A percentile compares a stretch with the other conserved stretches of the same genome.
These are phyloP conservation scores for Meira miltonrushii DNA, from an alignment of 1,284 basidiomycete genomes.

Conservation along the genomic window DNA sequence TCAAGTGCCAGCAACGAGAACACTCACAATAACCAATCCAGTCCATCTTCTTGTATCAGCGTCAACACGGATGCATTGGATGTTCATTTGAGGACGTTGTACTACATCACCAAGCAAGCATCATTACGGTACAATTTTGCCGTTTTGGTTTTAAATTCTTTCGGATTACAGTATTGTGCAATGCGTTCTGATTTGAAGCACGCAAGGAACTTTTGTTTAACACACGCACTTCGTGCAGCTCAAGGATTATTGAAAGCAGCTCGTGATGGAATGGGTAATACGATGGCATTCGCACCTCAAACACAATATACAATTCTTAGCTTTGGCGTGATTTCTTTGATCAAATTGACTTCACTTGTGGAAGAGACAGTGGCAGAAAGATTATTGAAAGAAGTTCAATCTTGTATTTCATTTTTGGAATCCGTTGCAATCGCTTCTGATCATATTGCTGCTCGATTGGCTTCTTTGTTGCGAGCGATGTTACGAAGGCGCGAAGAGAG, in stretches of 20 bases:
- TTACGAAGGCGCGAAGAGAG: slow-evolving; percentile 9
- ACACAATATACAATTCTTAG: slow-evolving; percentile 84
- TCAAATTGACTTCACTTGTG: slow-evolving; percentile 27
- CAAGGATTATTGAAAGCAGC: slow-evolving; percentile 2
- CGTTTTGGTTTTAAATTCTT: slow-evolving; percentile 68
- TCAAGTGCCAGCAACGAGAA: not conserved
- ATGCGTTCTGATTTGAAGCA: not conserved
- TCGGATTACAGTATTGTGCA: slow-evolving; percentile 80
- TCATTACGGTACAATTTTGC: slow-evolving; percentile 45
- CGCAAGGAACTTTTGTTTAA: not conserved
- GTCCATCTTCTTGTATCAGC: not conserved
- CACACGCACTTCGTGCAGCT: not conserved
- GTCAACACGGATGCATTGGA: not conserved
- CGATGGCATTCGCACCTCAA: slow-evolving; percentile 68
- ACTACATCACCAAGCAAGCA: slow-evolving; percentile 35
- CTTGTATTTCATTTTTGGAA: slow-evolving; percentile 63
- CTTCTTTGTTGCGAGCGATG: slow-evolving; percentile 41
- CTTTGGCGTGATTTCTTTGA: slow-evolving; percentile 66
- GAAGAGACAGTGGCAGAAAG: not conserved
- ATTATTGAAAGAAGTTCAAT: slow-evolving; percentile 65
- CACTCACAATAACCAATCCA: not conserved
- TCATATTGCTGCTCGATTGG: slow-evolving; percentile 43
- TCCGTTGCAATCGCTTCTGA: slow-evolving; percentile 42
- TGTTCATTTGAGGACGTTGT: slow-evolving; percentile 31
- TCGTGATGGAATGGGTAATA: not conserved